Evolutionary conservation across 352 stramenopile genomes (phyloP).

Genomic region (Globisporangium spiculum): DNA sequence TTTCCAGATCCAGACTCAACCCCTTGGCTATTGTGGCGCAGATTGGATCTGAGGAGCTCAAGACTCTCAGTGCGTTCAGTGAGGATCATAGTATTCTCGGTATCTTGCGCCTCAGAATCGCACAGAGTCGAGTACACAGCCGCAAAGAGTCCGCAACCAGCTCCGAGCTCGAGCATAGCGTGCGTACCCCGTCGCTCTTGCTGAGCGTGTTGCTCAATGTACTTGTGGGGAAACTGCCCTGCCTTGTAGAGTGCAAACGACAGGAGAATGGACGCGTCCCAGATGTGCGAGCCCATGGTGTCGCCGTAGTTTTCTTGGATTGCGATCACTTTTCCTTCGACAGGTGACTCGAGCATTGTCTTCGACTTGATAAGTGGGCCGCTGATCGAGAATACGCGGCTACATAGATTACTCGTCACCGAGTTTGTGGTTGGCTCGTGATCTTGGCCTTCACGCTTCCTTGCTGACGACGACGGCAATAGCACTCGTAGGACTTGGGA

Average conservation of each 20-base stretch:
- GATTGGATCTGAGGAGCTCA: constrained; percentile 26
- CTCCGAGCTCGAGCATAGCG: constrained; percentile 40
- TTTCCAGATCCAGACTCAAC: background rate
- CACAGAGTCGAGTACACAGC: constrained; percentile 19
- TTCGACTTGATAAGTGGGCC: background rate
- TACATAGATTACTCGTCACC: background rate
- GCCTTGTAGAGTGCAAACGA: constrained; percentile 28
- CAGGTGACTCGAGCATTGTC: background rate
- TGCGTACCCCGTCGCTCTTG: background rate
- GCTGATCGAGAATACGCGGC: constrained; percentile 10
- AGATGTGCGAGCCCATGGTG: constrained; percentile 63
- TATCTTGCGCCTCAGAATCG: background rate
- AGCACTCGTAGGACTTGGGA: constrained; percentile 23
- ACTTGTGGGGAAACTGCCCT: background rate
- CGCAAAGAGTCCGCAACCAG: constrained; percentile 52
- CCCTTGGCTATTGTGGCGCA: constrained; percentile 22
- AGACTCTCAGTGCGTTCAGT: constrained; percentile 40
- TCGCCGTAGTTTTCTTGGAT: constrained; percentile 65
- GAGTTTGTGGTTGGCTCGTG: background rate
- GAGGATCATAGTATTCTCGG: constrained; percentile 18
- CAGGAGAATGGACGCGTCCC: constrained; percentile 63
- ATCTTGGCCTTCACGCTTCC: background rate
- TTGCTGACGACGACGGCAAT: background rate
- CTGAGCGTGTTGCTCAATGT: background rate
- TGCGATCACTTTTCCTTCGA: constrained; percentile 1